Evolutionary conservation across 768 basidiomycete genomes (phyloP).

Genomic region (Royoungia palumana): DNA sequence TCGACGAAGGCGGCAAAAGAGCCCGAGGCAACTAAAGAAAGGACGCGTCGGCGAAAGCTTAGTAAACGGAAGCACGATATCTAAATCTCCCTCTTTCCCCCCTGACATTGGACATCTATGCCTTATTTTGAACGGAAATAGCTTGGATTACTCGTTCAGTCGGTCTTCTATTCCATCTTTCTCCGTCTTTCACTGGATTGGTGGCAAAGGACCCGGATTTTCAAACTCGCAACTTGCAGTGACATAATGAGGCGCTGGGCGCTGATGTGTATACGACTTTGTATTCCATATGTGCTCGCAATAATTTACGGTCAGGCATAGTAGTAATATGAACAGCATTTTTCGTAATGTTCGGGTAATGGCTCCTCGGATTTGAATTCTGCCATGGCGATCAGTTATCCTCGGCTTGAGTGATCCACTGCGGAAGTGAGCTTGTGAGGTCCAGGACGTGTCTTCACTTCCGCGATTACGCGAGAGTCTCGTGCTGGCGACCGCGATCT

Average conservation of each 20-base stretch:
- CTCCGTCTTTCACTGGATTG: slow-evolving; percentile 4
- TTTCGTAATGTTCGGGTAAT: slow-evolving; percentile 2
- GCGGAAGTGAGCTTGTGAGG: slow-evolving; percentile 1
- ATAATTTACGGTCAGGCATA: slow-evolving; percentile 3
- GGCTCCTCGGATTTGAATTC: too few relatives aligned
- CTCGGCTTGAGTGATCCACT: too few relatives aligned
- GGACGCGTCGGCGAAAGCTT: slow-evolving; percentile 29
- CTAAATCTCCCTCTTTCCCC: slow-evolving; percentile 15
- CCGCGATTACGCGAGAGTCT: slow-evolving; percentile 27
- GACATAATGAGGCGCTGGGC: slow-evolving; percentile 12
- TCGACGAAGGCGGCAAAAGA: slow-evolving; percentile 14
- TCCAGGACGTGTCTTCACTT: slow-evolving; percentile 16
- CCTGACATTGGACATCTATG: slow-evolving; percentile 10
- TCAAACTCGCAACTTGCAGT: slow-evolving; percentile 10
- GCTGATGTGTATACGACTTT: slow-evolving; percentile 9
- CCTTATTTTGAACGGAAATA: slow-evolving; percentile 19
- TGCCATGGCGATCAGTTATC: too few relatives aligned
- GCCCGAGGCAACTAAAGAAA: slow-evolving; percentile 21
- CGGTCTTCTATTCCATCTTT: slow-evolving; percentile 17
- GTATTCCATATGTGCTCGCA: neutral
- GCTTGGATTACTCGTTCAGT: slow-evolving; percentile 14
- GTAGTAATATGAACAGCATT: slow-evolving; percentile 1
- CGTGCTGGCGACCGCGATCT: slow-evolving; percentile 17
- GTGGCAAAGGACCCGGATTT: slow-evolving; percentile 8
- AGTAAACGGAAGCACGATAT: slow-evolving; percentile 32